Evolutionary conservation across 345 rosid species (phyloP).

Genomic region (Heritiera fomes): DNA sequence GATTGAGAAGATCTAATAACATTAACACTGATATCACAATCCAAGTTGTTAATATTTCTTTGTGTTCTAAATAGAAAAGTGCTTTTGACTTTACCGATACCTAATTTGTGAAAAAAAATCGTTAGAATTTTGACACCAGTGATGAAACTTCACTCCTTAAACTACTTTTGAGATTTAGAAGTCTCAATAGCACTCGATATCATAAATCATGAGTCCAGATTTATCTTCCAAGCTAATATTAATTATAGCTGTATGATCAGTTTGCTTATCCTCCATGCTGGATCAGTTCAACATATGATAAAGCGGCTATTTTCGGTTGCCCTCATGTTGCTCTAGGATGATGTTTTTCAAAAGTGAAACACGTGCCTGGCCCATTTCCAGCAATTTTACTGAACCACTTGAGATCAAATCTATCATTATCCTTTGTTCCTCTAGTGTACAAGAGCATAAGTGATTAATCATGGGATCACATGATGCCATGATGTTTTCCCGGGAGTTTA

Average conservation of each 20-base stretch:
- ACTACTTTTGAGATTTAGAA: too few species aligned
- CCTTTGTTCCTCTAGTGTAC: not conserved
- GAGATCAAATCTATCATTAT: slow-evolving; percentile 17
- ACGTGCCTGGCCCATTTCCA: slow-evolving; percentile 13
- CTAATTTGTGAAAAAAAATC: too few species aligned
- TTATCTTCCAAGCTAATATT: not conserved
- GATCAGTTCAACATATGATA: not conserved
- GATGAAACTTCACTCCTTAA: too few species aligned
- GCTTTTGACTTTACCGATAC: too few species aligned
- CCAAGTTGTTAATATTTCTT: too few species aligned
- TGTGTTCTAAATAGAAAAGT: too few species aligned
- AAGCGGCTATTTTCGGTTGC: slow-evolving; percentile 18
- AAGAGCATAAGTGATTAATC: slow-evolving; percentile 4
- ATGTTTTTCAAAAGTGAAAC: slow-evolving; percentile 18
- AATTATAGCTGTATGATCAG: not conserved
- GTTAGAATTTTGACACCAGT: too few species aligned
- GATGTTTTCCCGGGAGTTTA: not conserved
- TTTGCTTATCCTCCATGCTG: not conserved
- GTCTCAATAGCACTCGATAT: too few species aligned
- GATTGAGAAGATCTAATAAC: too few species aligned
- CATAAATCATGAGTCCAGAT: not conserved
- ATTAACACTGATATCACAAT: too few species aligned
- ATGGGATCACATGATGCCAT: not conserved
- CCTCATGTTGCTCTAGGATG: slow-evolving; percentile 8
- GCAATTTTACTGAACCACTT: not conserved